Percentiles rank a stretch among this genome's conserved stretches.
Conservation (phyloP, 2,329 filamentous ascomycete genomes). For the Harringtonia aguacate region DNA sequence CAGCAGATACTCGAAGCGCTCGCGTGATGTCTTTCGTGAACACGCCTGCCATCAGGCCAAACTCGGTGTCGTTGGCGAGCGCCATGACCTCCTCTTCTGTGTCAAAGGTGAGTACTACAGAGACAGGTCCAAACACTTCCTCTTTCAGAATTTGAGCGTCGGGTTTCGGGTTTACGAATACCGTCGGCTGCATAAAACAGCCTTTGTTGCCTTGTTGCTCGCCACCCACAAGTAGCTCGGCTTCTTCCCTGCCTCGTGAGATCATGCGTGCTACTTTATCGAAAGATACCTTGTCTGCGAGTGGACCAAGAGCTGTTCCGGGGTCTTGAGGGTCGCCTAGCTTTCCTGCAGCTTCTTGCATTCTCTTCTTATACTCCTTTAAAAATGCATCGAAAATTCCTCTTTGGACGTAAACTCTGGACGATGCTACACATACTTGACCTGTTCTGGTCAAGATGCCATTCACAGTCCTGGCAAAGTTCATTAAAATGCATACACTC, state of each 20-base stretch:
- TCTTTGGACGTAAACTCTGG: constrained; percentile 56
- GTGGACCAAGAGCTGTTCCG: constrained; percentile 47
- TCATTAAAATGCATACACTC: no score
- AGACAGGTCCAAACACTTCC: constrained; percentile 74
- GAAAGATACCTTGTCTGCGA: constrained; percentile 37
- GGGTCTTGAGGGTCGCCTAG: constrained; percentile 51
- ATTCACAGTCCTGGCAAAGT: constrained; percentile 15
- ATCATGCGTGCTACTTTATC: constrained; percentile 33
- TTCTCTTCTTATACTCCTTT: constrained; percentile 44
- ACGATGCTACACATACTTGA: constrained; percentile 66
- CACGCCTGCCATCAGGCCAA: constrained; percentile 67
- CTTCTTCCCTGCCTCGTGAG: constrained; percentile 27
- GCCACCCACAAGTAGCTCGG: constrained; percentile 25
- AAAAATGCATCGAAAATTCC: constrained; percentile 51
- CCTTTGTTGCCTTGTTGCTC: constrained; percentile 25
- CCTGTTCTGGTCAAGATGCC: constrained; percentile 59
- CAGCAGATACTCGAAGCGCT: constrained; percentile 60
- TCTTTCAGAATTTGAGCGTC: constrained; percentile 56
- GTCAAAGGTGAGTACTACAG: constrained; percentile 66
- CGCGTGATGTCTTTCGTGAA: constrained; percentile 67
- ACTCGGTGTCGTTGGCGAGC: constrained; percentile 61
- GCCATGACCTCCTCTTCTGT: constrained; percentile 59
- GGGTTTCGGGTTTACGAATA: not conserved
- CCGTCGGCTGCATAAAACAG: constrained; percentile 12
- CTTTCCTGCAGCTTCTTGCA: constrained; percentile 42